Evolutionary conservation across 768 basidiomycete genomes (phyloP), one percentile per base, ranked within the genome.

Genomic region (Naganishia onofrii): DNA sequence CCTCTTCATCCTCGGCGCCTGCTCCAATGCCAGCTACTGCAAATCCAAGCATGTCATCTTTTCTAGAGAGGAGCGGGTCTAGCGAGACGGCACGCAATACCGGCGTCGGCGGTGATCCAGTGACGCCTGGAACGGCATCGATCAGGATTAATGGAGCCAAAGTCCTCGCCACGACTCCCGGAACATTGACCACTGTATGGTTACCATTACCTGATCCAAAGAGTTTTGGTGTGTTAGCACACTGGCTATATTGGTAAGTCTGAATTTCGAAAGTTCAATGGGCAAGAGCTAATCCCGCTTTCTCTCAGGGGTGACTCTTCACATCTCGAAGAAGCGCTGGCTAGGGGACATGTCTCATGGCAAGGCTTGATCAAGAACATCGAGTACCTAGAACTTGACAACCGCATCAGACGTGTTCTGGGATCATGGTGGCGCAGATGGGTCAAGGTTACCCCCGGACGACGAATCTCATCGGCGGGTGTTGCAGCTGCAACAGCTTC

Each of bases 351-450:
- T 64, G 84, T 92, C 54, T 86, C 86, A 56, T 94, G 92, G 92
- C 90, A 93, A 74, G 91, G 90, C 32, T 83, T 94, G 71, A 90
- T 90, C 23, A 87, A 89, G 70, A 95, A 93, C 79, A 91, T 89
- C 77, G 92, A 94, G 77, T 94, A 91, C 76, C 88, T 95, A 58
- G 89, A 87, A 23, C 85, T 94, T 71, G 84, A 87, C 65, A 82
- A 87, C 21, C 88, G 90, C 53, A 87, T 93, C 80, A 92, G 91
- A 78, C 80, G 88, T 19, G 90, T 90, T 76, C 83, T 93, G 57
- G 87, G 88, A 0, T 84, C 83, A 68, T 93, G 90, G 89, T 91
- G 89, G 80, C 83, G 85, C 66, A 83, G 84, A 31, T 89, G 89
- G 88, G 73, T 79, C 60, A 78, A 78, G 71, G 76, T 76, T 10